A percentile compares a stretch with the other conserved stretches of the same genome.
phyloP scores from a whole-genome alignment of 2,329 filamentous ascomycete species.

The Macrophomina tecta region DNA sequence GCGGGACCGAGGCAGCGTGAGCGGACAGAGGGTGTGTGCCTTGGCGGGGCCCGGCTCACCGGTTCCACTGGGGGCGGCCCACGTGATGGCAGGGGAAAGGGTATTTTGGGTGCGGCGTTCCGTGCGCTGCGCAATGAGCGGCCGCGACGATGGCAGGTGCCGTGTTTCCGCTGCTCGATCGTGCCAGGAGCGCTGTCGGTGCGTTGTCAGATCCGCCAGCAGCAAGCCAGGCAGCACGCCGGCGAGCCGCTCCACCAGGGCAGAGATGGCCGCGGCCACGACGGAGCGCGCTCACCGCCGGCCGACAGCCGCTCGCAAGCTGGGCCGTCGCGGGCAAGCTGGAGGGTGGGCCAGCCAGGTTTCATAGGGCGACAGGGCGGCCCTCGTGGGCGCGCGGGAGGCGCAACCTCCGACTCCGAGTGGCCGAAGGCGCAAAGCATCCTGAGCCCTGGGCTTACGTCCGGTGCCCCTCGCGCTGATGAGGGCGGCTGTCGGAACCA shows the following conservation, averaged over 20 bases:
- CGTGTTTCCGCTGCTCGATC: conserved; percentile 14
- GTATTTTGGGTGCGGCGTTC: conserved; percentile 9
- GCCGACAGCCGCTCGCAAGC: conserved; percentile 18
- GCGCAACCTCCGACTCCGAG: conserved; percentile 7
- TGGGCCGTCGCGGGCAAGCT: not conserved
- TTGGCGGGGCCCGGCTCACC: conserved; percentile 5
- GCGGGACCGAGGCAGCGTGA: conserved; percentile 6
- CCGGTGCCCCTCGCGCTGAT: not conserved
- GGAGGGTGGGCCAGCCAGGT: not conserved
- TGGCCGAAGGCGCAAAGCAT: not conserved
- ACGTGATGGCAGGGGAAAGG: not conserved
- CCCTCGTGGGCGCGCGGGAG: conserved; percentile 10
- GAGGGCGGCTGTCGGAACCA: conserved; percentile 15
- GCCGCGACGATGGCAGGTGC: not conserved
- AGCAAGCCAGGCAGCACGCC: too few species aligned
- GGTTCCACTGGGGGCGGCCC: conserved; percentile 11
- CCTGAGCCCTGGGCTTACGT: not conserved
- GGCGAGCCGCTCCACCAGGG: conserved; percentile 16
- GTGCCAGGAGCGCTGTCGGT: not conserved
- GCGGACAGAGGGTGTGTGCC: not conserved
- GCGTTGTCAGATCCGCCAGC: conserved; percentile 8
- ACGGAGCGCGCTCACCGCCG: conserved; percentile 7
- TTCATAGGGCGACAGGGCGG: conserved; percentile 14
- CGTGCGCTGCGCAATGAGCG: conserved; percentile 13
- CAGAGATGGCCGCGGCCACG: not conserved